A percentile compares a stretch with the other conserved stretches of the same genome.
Evolutionary conservation across 495 filamentous ascomycete species (phyloP).

Genomic region (Aspergillus conjunctus): DNA sequence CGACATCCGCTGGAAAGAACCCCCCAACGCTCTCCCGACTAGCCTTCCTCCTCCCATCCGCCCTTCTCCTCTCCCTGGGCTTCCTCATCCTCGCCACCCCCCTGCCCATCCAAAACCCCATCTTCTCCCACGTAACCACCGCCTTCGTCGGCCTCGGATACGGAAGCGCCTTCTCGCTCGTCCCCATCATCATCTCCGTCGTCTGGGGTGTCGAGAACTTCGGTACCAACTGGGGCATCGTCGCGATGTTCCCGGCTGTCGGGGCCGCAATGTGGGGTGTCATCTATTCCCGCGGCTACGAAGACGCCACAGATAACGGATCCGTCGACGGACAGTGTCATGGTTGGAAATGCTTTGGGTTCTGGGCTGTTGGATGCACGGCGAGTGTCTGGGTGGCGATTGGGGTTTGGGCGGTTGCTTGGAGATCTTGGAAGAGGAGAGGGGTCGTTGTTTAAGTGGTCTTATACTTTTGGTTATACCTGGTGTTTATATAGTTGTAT

Average conservation of each 20-base stretch:
- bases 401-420: constrained; percentile 72
- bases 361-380: constrained; percentile 75
- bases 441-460: constrained; percentile 70
- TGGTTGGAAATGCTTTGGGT: constrained; percentile 79
- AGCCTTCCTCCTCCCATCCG: constrained; percentile 73
- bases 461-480: background rate
- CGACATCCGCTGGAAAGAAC: constrained; percentile 31
- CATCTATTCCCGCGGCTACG: constrained; percentile 80
- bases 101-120: constrained; percentile 62
- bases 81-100: constrained; percentile 75
- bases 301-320: constrained; percentile 54
- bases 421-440: constrained; percentile 81
- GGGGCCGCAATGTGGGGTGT: constrained; percentile 86
- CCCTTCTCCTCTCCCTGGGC: constrained; percentile 74
- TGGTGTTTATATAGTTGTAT: no score
- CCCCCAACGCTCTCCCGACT: constrained; percentile 72
- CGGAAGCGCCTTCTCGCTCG: constrained; percentile 84
- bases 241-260: constrained; percentile 83
- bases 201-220: constrained; percentile 99
- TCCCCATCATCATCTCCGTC: constrained; percentile 87
- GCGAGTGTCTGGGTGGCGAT: constrained; percentile 76
- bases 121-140: constrained; percentile 79
- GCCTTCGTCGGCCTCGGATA: constrained; percentile 85
- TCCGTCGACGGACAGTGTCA: constrained; percentile 53
- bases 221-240: constrained; percentile 95